Evolutionary conservation across 164 flowering plant species (phyloP).

Genomic region (Tetrastigma voinierianum): DNA sequence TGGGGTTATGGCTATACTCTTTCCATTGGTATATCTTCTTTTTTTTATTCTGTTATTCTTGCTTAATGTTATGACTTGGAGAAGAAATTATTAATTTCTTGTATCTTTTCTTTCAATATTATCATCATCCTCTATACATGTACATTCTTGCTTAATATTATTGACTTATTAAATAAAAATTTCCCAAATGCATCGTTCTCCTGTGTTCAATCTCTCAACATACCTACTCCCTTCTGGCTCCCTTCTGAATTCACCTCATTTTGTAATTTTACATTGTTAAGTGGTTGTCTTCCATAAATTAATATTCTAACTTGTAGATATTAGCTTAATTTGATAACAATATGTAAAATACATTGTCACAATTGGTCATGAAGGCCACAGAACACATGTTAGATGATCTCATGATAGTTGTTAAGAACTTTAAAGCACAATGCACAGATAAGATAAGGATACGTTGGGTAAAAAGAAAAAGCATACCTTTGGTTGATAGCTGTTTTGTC

Average conservation of each 20-base stretch:
- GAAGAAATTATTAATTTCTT: background rate
- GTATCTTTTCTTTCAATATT: background rate
- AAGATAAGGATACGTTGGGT: too few relatives aligned
- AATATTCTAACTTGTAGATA: too few relatives aligned
- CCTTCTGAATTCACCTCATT: background rate
- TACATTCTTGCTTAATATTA: background rate
- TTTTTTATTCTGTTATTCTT: background rate
- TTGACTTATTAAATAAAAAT: too few relatives aligned
- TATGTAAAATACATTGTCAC: too few relatives aligned
- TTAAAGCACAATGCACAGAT: too few relatives aligned
- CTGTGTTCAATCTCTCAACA: background rate
- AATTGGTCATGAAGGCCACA: too few relatives aligned
- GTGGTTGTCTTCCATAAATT: background rate
- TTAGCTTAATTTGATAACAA: too few relatives aligned
- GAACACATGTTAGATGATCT: too few relatives aligned
- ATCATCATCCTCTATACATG: background rate
- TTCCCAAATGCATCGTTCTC: background rate
- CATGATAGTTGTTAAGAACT: too few relatives aligned
- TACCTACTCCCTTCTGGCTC: background rate
- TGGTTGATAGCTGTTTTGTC: too few relatives aligned
- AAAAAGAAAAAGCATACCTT: too few relatives aligned
- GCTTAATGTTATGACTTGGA: background rate
- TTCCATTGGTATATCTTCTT: conserved; percentile 64
- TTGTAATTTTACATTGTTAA: background rate
- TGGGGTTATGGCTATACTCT: conserved; percentile 90